Conservation (phyloP, 768 basidiomycete genomes). For the Erythrobasidium yunnanense region DNA sequence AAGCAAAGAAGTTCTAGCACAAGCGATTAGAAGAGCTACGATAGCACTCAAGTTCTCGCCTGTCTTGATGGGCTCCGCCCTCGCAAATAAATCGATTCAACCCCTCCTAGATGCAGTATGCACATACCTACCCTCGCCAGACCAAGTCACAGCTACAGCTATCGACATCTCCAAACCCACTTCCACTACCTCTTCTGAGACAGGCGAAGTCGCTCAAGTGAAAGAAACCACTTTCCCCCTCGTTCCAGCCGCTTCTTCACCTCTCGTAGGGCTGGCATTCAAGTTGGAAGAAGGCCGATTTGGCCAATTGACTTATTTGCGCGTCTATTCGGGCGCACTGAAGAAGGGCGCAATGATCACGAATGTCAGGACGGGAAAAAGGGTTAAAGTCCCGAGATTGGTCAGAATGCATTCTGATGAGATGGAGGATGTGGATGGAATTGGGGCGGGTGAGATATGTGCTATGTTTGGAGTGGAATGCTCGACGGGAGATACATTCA, state of each 20-base stretch:
- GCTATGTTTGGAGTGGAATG: constrained; percentile 99
- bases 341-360: constrained; percentile 74
- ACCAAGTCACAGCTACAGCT: constrained; percentile 65
- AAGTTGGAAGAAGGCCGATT: constrained; percentile 96
- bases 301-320: constrained; percentile 95
- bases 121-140: constrained; percentile 81
- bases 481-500: constrained; percentile 94
- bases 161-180: constrained; percentile 63
- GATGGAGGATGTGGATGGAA: constrained; percentile 95
- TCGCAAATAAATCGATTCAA: constrained; percentile 94
- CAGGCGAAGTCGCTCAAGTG: no score
- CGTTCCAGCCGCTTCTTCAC: constrained; percentile 65
- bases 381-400: constrained; percentile 86
- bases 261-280: constrained; percentile 88
- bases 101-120: constrained; percentile 88
- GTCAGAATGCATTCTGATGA: constrained; percentile 98
- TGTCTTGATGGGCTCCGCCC: constrained; percentile 90
- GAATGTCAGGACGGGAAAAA: constrained; percentile 90
- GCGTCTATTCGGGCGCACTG: constrained; percentile 90
- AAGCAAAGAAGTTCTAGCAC: constrained; percentile 58
- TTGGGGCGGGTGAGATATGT: constrained; percentile 97
- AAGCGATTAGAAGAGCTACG: constrained; percentile 80
- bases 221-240: constrained; percentile 52
- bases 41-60: constrained; percentile 82
- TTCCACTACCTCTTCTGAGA: no score